phyloP scores from a whole-genome alignment of 768 basidiomycete species.

The Rhodosporidiobolus odoratus region DNA sequence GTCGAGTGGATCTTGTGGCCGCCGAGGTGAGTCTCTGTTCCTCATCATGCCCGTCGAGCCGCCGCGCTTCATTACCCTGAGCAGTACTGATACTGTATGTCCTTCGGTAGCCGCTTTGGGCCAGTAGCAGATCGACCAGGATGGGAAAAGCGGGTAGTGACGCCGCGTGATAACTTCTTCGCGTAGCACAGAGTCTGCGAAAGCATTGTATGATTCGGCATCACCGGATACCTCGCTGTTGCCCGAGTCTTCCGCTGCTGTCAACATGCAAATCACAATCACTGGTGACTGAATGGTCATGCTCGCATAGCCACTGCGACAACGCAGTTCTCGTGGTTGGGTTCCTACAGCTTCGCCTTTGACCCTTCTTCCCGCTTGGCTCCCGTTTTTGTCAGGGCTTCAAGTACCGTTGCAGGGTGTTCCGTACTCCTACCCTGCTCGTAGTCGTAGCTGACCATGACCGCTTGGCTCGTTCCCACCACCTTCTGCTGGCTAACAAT shows the following conservation, averaged over 20 bases:
- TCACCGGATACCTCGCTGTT: too few species aligned
- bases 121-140: constrained; percentile 12
- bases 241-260: too few species aligned
- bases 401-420: neutral
- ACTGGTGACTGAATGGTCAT: too few species aligned
- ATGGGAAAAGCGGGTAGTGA: constrained; percentile 26
- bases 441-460: constrained; percentile 21
- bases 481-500: constrained; percentile 2
- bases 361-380: neutral
- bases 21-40: constrained; percentile 5
- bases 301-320: too few species aligned
- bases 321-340: too few species aligned
- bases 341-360: constrained; percentile 19
- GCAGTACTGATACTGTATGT: too few species aligned
- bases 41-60: neutral
- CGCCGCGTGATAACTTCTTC: constrained; percentile 1
- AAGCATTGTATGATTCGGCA: too few species aligned
- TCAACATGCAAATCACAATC: too few species aligned
- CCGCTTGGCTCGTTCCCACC: constrained; percentile 2
- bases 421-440: neutral
- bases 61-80: accelerated
- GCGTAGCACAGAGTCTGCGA: neutral
- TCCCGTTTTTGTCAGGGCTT: neutral
- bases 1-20: constrained; percentile 36
- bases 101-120: constrained; percentile 19